A percentile compares a stretch with the other conserved stretches of the same genome.
Conservation (phyloP, 345 rosid species). For the Crucihimalaya himalaica region DNA sequence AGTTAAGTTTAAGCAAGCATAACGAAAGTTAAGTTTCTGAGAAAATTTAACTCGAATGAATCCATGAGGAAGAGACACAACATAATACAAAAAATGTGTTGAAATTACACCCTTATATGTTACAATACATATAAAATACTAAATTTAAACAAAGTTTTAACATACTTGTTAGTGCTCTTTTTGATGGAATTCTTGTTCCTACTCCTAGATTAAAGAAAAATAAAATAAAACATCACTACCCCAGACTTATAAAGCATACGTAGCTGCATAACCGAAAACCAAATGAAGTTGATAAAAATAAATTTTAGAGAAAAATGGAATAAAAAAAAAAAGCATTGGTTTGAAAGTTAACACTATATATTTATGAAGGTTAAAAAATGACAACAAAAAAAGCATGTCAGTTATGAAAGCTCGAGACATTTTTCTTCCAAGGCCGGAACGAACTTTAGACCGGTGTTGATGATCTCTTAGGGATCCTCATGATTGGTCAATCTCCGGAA, state of each 20-base stretch:
- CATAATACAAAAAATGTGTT: not conserved
- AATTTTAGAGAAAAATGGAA: not conserved
- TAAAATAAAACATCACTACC: not conserved
- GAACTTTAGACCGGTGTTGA: conserved; percentile 12
- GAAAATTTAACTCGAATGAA: not conserved
- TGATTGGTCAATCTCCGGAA: conserved; percentile 43
- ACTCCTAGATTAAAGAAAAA: not conserved
- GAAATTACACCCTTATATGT: not conserved
- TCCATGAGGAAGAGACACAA: not conserved
- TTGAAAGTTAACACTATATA: conserved; percentile 39
- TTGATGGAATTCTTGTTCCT: not conserved
- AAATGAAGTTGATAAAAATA: not conserved
- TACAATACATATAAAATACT: conserved; percentile 14
- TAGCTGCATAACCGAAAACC: conserved; percentile 6
- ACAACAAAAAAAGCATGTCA: conserved; percentile 32
- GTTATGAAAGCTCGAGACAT: conserved; percentile 28
- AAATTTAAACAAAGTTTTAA: not conserved
- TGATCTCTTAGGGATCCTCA: conserved; percentile 22
- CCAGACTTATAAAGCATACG: no score
- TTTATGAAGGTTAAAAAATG: conserved; percentile 36
- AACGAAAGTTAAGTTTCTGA: not conserved
- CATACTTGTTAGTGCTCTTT: not conserved
- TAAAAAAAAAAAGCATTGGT: not conserved
- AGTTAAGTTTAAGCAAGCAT: not conserved
- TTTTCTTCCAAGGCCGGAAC: conserved; percentile 6